A percentile compares a stretch with the other conserved stretches of the same genome.
Conservation (phyloP, 805 yeast genomes). For the Saccharomycopsis fermentans region DNA sequence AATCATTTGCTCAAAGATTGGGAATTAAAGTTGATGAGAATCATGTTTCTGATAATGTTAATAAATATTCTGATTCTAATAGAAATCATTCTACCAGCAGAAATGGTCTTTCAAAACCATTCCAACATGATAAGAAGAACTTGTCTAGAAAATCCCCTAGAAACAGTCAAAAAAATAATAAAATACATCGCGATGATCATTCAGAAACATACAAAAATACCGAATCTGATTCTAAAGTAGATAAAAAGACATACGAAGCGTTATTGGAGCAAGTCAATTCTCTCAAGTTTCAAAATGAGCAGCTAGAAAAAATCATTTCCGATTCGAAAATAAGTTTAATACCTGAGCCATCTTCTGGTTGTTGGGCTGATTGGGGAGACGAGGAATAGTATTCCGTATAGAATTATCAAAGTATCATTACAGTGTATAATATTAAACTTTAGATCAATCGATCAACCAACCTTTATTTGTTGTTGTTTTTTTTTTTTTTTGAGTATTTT, state of each 20-base stretch:
- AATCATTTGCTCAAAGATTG: conserved; percentile 2
- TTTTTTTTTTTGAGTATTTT: neutral
- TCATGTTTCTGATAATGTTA: neutral
- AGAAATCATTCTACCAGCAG: neutral
- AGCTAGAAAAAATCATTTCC: neutral
- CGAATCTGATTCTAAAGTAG: neutral
- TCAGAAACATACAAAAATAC: neutral
- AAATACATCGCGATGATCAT: neutral
- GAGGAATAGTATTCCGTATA: neutral
- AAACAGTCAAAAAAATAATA: neutral
- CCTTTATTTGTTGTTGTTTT: no score
- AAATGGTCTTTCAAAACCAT: neutral
- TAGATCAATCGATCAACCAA: no score
- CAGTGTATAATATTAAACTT: no score
- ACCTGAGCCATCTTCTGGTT: neutral
- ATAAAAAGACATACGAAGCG: neutral
- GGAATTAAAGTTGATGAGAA: neutral
- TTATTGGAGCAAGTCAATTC: neutral
- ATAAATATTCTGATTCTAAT: neutral
- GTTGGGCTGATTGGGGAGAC: neutral
- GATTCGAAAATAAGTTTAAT: neutral
- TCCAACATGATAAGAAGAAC: neutral
- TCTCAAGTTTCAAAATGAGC: neutral
- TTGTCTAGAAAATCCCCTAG: neutral
- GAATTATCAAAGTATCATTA: no score